These are phyloP conservation scores for Auricularia sp. DNA, from an alignment of 768 basidiomycete genomes.

Conservation along the genomic window DNA sequence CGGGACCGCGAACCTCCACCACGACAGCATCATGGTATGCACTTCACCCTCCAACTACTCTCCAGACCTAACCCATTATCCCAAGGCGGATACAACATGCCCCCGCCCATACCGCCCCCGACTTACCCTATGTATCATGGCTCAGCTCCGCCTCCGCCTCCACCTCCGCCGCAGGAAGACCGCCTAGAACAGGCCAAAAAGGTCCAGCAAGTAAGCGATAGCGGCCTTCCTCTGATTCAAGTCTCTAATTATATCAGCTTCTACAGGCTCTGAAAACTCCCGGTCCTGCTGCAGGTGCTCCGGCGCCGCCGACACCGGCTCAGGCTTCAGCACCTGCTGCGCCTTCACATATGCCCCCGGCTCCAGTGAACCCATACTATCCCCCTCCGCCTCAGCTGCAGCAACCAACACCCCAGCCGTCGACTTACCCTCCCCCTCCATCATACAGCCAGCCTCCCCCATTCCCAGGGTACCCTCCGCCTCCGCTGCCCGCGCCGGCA, in stretches of 20 bases:
- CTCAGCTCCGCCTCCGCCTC: background rate
- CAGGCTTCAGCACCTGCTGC: conserved; percentile 14
- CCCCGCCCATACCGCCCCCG: background rate
- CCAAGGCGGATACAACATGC: conserved; percentile 7
- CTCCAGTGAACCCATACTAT: no score
- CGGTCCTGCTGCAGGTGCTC: conserved; percentile 14
- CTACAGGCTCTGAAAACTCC: conserved; percentile 75
- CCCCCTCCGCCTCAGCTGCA: no score
- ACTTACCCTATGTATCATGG: background rate
- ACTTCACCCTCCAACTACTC: background rate
- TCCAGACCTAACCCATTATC: conserved; percentile 6
- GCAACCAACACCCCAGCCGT: no score
- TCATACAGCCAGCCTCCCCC: conserved; percentile 19
- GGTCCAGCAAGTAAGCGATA: conserved; percentile 56
- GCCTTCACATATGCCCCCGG: conserved; percentile 1
- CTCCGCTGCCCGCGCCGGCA: conserved; percentile 16
- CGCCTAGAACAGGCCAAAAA: conserved; percentile 80
- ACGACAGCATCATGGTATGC: conserved; percentile 16
- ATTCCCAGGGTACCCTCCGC: conserved; percentile 14
- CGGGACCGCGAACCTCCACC: conserved; percentile 25
- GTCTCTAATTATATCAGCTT: conserved; percentile 28
- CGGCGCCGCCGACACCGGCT: conserved; percentile 14
- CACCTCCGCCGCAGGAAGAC: conserved; percentile 42
- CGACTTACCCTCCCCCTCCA: conserved; percentile 1
- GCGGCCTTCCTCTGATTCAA: background rate